These are phyloP conservation scores for Beauveria australis DNA, from an alignment of 2,329 filamentous ascomycete species.

Conservation along the genomic window DNA sequence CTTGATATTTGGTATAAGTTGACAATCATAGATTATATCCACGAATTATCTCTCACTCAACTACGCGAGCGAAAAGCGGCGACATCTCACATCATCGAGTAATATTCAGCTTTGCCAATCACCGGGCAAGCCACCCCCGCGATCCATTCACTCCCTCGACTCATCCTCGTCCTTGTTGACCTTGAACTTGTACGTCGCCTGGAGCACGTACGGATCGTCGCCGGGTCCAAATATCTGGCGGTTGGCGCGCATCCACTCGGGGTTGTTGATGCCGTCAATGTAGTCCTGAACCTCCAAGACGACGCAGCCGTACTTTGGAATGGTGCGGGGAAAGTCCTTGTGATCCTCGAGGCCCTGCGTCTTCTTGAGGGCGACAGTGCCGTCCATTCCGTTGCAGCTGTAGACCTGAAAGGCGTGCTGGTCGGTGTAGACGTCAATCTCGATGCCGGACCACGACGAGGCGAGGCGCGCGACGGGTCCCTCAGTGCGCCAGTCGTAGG, in stretches of 20 bases:
- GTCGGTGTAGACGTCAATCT: constrained; percentile 71
- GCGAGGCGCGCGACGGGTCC: constrained; percentile 58
- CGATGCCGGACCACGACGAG: constrained; percentile 72
- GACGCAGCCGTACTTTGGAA: constrained; percentile 72
- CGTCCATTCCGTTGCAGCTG: constrained; percentile 70
- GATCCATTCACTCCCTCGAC: neutral
- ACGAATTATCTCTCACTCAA: neutral
- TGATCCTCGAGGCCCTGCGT: constrained; percentile 57
- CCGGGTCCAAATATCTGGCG: constrained; percentile 55
- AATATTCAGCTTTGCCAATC: neutral
- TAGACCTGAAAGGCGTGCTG: constrained; percentile 87
- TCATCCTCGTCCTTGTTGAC: constrained; percentile 27
- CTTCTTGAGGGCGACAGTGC: constrained; percentile 58
- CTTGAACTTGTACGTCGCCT: constrained; percentile 54
- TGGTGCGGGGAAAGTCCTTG: constrained; percentile 48
- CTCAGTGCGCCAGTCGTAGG: constrained; percentile 55
- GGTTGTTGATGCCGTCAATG: constrained; percentile 90
- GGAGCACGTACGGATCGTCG: constrained; percentile 51
- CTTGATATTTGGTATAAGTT: neutral
- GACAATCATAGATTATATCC: neutral
- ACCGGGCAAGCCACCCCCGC: neutral
- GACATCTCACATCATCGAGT: neutral
- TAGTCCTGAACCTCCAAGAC: constrained; percentile 90
- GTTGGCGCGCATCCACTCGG: constrained; percentile 65
- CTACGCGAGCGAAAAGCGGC: neutral